Evolutionary conservation across 768 basidiomycete species (phyloP).

Genomic region (Obba rivulosa): DNA sequence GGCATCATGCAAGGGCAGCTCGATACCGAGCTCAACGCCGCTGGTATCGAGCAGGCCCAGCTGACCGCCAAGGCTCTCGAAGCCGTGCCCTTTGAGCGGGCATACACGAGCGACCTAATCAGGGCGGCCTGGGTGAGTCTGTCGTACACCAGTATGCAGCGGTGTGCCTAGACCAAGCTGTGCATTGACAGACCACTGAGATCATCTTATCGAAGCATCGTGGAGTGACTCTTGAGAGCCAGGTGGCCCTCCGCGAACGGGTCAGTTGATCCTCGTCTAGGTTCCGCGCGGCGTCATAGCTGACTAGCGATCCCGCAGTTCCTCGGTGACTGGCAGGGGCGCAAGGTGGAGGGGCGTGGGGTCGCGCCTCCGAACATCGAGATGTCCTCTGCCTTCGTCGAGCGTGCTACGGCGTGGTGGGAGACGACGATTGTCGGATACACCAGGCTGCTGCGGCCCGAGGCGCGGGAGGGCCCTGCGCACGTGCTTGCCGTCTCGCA

Average conservation of each 20-base stretch:
- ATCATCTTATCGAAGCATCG: conserved; percentile 53
- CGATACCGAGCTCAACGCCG: conserved; percentile 61
- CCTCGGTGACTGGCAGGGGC: conserved; percentile 60
- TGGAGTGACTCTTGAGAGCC: conserved; percentile 35
- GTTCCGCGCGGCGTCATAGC: background rate
- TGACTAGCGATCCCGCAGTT: conserved; percentile 30
- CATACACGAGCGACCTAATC: conserved; percentile 67
- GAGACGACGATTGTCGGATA: conserved; percentile 35
- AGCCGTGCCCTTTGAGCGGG: conserved; percentile 48
- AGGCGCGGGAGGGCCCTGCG: conserved; percentile 19
- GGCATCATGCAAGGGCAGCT: conserved; percentile 72
- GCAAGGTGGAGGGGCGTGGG: conserved; percentile 13
- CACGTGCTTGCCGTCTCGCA: conserved; percentile 62
- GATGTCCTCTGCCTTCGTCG: conserved; percentile 32
- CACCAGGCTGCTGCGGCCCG: conserved; percentile 7
- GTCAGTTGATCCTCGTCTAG: conserved; percentile 27
- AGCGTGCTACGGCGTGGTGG: conserved; percentile 64
- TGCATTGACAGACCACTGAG: conserved; percentile 53
- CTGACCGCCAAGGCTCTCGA: conserved; percentile 50
- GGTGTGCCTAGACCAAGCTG: background rate
- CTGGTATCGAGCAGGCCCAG: conserved; percentile 54
- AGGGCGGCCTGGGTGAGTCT: conserved; percentile 60
- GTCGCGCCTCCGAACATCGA: conserved; percentile 28
- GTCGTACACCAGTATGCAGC: background rate
- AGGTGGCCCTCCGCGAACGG: conserved; percentile 56